Conservation (phyloP, 2,329 filamentous ascomycete species). For the Alternaria novae-zelandiae region DNA sequence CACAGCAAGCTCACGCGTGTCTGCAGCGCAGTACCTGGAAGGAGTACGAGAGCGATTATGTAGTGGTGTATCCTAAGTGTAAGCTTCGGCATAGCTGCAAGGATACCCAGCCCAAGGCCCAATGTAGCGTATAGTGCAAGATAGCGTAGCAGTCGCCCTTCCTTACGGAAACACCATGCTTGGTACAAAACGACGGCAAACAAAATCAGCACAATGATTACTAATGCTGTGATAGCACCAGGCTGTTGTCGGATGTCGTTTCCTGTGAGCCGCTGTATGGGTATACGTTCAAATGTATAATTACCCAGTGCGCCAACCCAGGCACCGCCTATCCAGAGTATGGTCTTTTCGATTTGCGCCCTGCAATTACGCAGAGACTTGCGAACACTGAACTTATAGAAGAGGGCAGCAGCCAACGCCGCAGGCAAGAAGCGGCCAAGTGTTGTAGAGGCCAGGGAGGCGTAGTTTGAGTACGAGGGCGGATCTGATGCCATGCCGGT, state of each 20-base stretch:
- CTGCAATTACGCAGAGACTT: constrained; percentile 35
- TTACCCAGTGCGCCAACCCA: constrained; percentile 46
- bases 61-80: constrained; percentile 91
- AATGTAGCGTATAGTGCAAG: constrained; percentile 78
- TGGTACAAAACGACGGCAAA: constrained; percentile 38
- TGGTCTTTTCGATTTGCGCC: constrained; percentile 46
- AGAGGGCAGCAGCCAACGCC: constrained; percentile 35
- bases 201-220: constrained; percentile 41
- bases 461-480: constrained; percentile 36
- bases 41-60: constrained; percentile 83
- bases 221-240: constrained; percentile 44
- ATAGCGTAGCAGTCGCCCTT: constrained; percentile 68
- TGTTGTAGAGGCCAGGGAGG: constrained; percentile 39
- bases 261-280: constrained; percentile 44
- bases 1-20: constrained; percentile 86
- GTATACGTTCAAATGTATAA: constrained; percentile 44
- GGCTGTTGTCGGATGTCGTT: constrained; percentile 48
- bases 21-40: constrained; percentile 88
- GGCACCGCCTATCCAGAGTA: constrained; percentile 45
- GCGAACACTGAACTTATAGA: constrained; percentile 38
- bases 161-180: constrained; percentile 41
- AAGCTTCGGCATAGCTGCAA: constrained; percentile 75
- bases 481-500: constrained; percentile 47
- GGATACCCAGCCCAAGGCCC: constrained; percentile 79
- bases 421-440: constrained; percentile 45